Conservation (phyloP, 2,329 filamentous ascomycete species). For the Paramyrothecium roridum region DNA sequence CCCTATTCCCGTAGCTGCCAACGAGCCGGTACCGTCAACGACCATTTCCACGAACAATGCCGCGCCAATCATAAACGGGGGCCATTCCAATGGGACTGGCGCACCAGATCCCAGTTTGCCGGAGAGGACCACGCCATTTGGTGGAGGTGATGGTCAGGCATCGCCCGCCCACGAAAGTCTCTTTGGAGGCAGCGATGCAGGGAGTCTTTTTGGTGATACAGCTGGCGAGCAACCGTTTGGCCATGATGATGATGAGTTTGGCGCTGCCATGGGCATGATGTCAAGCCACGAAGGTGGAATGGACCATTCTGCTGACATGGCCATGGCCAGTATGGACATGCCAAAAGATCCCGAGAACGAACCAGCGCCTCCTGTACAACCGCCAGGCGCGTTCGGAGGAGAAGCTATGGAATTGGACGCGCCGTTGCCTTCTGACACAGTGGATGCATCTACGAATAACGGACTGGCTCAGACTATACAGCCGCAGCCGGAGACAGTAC, state of each 20-base stretch:
- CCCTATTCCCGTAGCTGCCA: conserved; percentile 71
- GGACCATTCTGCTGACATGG: conserved; percentile 40
- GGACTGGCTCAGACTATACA: too few relatives aligned
- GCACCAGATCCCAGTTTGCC: conserved; percentile 9
- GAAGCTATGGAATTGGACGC: conserved; percentile 28
- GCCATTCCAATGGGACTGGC: conserved; percentile 18
- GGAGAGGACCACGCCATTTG: conserved; percentile 10
- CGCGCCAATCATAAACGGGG: conserved; percentile 54
- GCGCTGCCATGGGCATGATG: conserved; percentile 63
- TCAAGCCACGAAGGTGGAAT: conserved; percentile 35
- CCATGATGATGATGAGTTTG: conserved; percentile 82
- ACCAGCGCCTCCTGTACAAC: conserved; percentile 21
- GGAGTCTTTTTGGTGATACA: conserved; percentile 85
- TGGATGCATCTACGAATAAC: too few relatives aligned
- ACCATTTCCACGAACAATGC: conserved; percentile 77
- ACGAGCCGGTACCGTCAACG: conserved; percentile 55
- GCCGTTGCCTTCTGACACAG: not conserved
- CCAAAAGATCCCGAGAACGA: conserved; percentile 21
- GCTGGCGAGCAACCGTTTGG: conserved; percentile 61
- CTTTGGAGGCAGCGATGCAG: conserved; percentile 75
- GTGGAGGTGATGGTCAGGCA: conserved; percentile 53
- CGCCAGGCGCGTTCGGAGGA: conserved; percentile 5
- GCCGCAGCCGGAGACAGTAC: too few relatives aligned
- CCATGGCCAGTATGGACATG: conserved; percentile 32
- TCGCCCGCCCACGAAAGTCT: conserved; percentile 75